Evolutionary conservation across 257 asterid species (phyloP), one percentile per base, ranked within the genome.

Genomic region (Verbascum thapsus): DNA sequence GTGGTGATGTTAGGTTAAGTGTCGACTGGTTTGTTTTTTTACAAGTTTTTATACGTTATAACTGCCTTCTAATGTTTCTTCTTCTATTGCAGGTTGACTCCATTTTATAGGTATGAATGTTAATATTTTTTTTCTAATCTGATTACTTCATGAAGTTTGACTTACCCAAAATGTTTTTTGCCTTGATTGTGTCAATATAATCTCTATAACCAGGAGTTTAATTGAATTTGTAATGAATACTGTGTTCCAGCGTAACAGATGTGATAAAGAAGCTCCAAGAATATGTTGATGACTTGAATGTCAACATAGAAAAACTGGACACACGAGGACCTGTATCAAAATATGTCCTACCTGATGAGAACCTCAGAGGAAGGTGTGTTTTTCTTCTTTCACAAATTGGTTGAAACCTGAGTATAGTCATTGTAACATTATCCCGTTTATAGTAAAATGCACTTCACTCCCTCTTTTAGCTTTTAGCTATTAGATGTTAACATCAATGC

Each of bases 1-100:
- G 88, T 40, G 97, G 97, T 74, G 99, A 92, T 76, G 97, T 87
- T 72, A 89, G 99, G 98, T 91, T 30, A 61, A 20, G 42, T 68
- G 72, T 72, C 62, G 53, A 17, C 20, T 61, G 5, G 32, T n/a
- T n/a, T n/a, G 37, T 10, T 26, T 23, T 68, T 12, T 64, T 53
- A 54, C 59, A 39, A 65, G 17, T 49, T 68, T 49, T 38, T 54
- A 20, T 51, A 12, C n/a, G n/a, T 70, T 53, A 26, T 40, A 8
- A 49, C 53, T 58, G 73, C 68, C 53, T 49, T 69, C 77, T 84
- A 66, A 78, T 23, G 13, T 26, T 50, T 67, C 23, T 58, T 71
- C 19, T 59, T 56, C 69, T 53, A 7, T 71, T 75, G 80, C 94
- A 91, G 96, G 90, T 81, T 91, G 87, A 92, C 98, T 74, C 98